phyloP scores from a whole-genome alignment of 169 alveolate species.

The Cryptosporidium ubiquitum region DNA sequence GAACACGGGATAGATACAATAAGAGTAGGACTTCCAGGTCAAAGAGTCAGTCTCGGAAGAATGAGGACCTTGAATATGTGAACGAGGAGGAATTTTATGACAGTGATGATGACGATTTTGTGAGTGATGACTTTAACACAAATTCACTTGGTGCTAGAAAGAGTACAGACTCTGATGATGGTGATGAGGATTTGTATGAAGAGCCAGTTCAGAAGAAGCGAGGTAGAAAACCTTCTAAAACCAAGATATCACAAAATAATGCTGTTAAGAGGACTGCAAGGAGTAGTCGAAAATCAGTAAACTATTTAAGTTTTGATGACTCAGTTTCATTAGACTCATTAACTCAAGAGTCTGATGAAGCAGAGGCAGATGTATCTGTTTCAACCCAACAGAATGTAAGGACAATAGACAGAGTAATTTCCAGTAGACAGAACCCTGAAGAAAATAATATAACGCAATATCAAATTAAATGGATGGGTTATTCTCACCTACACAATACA shows the following conservation, averaged over 20 bases:
- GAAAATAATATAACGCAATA: conserved; percentile 82
- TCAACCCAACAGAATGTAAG: conserved; percentile 4
- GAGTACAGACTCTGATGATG: conserved; percentile 34
- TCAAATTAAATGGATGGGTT: conserved; percentile 89
- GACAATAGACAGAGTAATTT: conserved; percentile 37
- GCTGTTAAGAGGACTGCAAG: conserved; percentile 18
- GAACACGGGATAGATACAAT: background rate
- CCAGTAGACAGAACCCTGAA: conserved; percentile 21
- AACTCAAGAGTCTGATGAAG: conserved; percentile 4
- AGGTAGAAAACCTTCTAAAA: conserved; percentile 2
- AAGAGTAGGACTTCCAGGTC: background rate
- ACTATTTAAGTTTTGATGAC: conserved; percentile 39
- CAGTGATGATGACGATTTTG: conserved; percentile 25
- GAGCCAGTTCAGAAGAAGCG: conserved; percentile 15
- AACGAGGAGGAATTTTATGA: conserved; percentile 24
- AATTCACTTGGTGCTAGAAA: background rate
- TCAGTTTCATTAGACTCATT: background rate
- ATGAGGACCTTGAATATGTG: conserved; percentile 43
- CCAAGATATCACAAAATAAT: background rate
- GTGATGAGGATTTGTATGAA: conserved; percentile 9
- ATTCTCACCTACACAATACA: conserved; percentile 89
- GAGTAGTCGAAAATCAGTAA: conserved; percentile 31
- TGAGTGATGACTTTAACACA: background rate
- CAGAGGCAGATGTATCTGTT: background rate
- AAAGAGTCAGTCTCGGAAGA: background rate